A percentile compares a stretch with the other conserved stretches of the same genome.
Conservation (phyloP, 225 moss, liverwort and hornwort genomes). For the Antitrichia curtipendula region DNA sequence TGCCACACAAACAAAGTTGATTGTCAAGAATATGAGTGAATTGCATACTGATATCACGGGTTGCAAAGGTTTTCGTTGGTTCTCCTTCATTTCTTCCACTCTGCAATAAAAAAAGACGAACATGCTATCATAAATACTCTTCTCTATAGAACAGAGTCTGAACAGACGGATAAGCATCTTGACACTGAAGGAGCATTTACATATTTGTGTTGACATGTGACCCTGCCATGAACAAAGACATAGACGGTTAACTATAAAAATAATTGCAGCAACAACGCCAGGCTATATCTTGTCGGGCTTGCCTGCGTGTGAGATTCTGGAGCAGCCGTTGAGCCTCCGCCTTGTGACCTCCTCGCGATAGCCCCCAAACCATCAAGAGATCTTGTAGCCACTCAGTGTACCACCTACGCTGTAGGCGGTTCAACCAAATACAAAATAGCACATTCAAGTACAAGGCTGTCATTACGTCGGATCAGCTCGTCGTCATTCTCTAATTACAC, state of each 20-base stretch:
- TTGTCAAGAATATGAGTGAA: background rate
- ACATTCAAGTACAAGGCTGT: background rate
- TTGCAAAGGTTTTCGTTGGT: constrained; percentile 10
- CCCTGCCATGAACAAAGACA: background rate
- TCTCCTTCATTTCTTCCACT: constrained; percentile 26
- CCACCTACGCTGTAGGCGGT: constrained; percentile 27
- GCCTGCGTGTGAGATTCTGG: constrained; percentile 31
- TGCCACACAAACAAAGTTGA: background rate
- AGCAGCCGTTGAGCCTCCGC: constrained; percentile 28
- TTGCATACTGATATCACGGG: constrained; percentile 15
- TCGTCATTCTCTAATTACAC: background rate
- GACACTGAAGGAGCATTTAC: background rate
- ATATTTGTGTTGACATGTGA: background rate
- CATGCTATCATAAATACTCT: background rate
- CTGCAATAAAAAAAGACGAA: constrained; percentile 8
- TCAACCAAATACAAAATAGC: background rate
- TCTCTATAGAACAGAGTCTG: background rate
- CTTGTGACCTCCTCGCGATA: constrained; percentile 36
- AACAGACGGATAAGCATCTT: background rate
- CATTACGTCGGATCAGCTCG: background rate
- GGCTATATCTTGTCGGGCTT: background rate
- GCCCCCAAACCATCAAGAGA: constrained; percentile 57
- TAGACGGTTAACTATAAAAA: background rate
- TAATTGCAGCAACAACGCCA: background rate
- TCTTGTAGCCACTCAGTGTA: constrained; percentile 45